Percentiles rank a stretch among this genome's conserved stretches.
These are phyloP conservation scores for Cystobasidium pallidum DNA, from an alignment of 1,284 basidiomycete species.

Conservation along the genomic window DNA sequence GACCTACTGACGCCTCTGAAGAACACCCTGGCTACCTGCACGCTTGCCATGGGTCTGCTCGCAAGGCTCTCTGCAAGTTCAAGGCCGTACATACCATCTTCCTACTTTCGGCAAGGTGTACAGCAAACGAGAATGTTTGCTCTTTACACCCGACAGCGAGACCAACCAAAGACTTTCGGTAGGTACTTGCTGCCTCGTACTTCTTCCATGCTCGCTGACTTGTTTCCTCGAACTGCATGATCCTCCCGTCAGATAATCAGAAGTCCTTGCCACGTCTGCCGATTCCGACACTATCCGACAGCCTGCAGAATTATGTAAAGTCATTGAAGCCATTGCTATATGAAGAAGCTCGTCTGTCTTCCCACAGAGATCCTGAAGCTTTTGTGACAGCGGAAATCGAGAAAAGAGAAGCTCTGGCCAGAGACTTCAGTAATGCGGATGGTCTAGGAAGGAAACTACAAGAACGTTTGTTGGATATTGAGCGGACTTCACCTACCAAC, in stretches of 20 bases:
- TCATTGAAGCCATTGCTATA: conserved; percentile 78
- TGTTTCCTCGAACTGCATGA: background rate
- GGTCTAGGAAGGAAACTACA: conserved; percentile 76
- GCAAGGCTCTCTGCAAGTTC: background rate
- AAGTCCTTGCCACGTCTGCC: conserved; percentile 70
- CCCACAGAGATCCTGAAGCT: conserved; percentile 58
- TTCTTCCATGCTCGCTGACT: background rate
- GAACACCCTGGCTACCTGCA: background rate
- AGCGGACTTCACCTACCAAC: conserved; percentile 81
- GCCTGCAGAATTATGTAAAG: conserved; percentile 76
- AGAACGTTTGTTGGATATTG: conserved; percentile 82
- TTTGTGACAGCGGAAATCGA: conserved; percentile 66
- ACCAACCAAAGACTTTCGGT: conserved; percentile 59
- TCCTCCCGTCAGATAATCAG: conserved; percentile 39
- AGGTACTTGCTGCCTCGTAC: background rate
- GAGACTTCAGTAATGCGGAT: conserved; percentile 67
- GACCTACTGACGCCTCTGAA: background rate
- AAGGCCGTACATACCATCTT: background rate
- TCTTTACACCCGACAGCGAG: conserved; percentile 54
- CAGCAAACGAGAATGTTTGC: conserved; percentile 56
- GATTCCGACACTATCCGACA: conserved; percentile 75
- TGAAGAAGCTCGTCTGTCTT: conserved; percentile 64
- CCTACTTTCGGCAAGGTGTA: background rate
- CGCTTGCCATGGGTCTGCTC: conserved; percentile 23
- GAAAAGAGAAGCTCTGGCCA: conserved; percentile 67